Evolutionary conservation across 345 rosid species (phyloP), one percentile per base, ranked within the genome.

Genomic region (Gossypium anomalum): DNA sequence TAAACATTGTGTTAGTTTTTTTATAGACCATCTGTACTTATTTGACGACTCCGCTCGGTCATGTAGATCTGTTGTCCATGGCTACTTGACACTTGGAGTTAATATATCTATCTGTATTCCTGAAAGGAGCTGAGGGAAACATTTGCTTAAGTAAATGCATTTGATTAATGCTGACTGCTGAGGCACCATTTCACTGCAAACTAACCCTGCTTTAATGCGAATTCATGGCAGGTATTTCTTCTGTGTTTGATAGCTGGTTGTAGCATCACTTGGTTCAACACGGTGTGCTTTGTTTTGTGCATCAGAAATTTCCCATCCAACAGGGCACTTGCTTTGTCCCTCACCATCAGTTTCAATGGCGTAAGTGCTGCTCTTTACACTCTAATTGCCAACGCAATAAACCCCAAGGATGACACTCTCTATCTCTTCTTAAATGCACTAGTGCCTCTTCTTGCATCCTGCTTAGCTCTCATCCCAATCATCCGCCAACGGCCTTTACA

Each of bases 181-280:
- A 34, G 61, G 13, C 19, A n/a, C 34, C 49, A 55, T 71, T 55
- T 15, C 48, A 55, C 34, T 13, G 48, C 4, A 10, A 13, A 25
- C 48, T 60, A 41, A 72, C 70, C 14, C 12, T 74, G 45, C 47
- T 55, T 71, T 19, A 17, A 61, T 53, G 17, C 64, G 16, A 47
- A 58, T 63, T 22, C 17, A 25, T 77, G 78, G 82, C 86, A 90
- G 92, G 93, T 91, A 16, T 93, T 91, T 79, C 67, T 90, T n/a
- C 84, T 87, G 22, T 89, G 92, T 70, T 84, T 91, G 82, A 57
- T 86, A 62, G 90, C 93, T 45, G 95, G 98, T 59, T 90, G 93
- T 75, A 93, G 97, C 78, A 91, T 93, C 44, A 84, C 92, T 80
- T 62, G 94, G 97, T 93, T 93, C 91, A 93, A 93, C 85, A 93